A percentile compares a stretch with the other conserved stretches of the same genome.
phyloP scores from a whole-genome alignment of 768 basidiomycete genomes.

The Rhodosporidiobolus sp. region DNA sequence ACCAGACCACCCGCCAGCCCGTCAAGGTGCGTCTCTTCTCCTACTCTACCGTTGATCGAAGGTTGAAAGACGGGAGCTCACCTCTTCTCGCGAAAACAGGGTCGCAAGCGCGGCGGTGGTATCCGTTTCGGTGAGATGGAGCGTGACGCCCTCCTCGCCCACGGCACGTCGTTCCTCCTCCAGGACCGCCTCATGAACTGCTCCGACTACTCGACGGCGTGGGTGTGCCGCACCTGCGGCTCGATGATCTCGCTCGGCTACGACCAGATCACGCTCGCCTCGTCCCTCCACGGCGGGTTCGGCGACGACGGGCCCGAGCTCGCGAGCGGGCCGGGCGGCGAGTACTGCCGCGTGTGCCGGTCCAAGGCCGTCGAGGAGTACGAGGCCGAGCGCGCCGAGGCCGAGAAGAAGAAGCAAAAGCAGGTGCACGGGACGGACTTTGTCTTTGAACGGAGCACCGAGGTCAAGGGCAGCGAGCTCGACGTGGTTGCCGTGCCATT shows the following conservation, averaged over 20 bases:
- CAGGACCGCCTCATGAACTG: slow-evolving; percentile 99
- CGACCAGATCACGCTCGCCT: slow-evolving; percentile 74
- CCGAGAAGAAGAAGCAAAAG: slow-evolving; percentile 58
- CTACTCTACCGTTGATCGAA: not conserved
- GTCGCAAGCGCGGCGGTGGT: slow-evolving; percentile 95
- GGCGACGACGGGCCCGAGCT: slow-evolving; percentile 50
- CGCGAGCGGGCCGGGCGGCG: slow-evolving; percentile 65
- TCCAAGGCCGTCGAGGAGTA: slow-evolving; percentile 64
- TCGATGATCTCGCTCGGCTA: slow-evolving; percentile 94
- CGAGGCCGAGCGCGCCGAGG: slow-evolving; percentile 58
- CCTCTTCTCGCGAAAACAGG: slow-evolving; percentile 55
- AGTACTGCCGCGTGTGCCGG: slow-evolving; percentile 93
- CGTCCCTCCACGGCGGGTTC: slow-evolving; percentile 32
- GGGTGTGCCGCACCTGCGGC: slow-evolving; percentile 96
- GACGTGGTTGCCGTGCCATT: slow-evolving; percentile 95
- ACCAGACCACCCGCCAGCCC: slow-evolving; percentile 90
- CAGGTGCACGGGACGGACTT: slow-evolving; percentile 58
- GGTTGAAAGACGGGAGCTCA: too few relatives aligned
- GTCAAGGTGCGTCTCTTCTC: slow-evolving; percentile 67
- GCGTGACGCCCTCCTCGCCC: slow-evolving; percentile 95
- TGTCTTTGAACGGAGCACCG: slow-evolving; percentile 58
- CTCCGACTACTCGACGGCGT: slow-evolving; percentile 97
- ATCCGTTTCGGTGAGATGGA: slow-evolving; percentile 99
- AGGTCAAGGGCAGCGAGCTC: slow-evolving; percentile 71
- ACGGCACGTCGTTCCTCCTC: slow-evolving; percentile 95